Evolutionary conservation across 2,329 filamentous ascomycete species (phyloP), one percentile per base, ranked within the genome.

Genomic region (Canariomyces notabilis): DNA sequence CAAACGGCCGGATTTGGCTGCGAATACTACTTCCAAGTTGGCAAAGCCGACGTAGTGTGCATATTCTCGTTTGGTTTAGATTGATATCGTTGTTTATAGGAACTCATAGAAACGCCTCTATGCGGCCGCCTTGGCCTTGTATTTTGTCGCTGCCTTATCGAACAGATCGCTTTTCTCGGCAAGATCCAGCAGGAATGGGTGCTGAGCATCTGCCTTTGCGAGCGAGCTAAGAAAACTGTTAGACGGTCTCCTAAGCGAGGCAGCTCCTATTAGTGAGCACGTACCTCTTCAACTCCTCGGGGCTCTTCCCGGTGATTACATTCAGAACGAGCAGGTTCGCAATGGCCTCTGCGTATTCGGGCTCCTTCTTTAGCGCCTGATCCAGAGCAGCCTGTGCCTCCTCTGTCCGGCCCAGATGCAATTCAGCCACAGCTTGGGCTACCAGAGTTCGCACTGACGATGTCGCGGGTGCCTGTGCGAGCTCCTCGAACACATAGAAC

Each of bases 401-500:
- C 52, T 93, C 89, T 33, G 87, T 70, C 39, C 93, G 81, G 41
- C 89, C 90, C 21, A 97, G 81, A 63, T 97, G 93, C 43, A 97
- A 72, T 67, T 98, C 91, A 19, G 88, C 85, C 20, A 97, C 82
- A 20, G 90, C 91, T 70, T 97, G 93, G 16, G 88, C 84, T 50
- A 95, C 81, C 45, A 96, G 78, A 15, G 81, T 85, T 56, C 83
- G 76, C 42, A 83, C 76, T 14, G 87, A 87, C 39, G 88, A 83
- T 15, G 87, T 89, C 23, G 87, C 82, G 2, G 89, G 85, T 21
- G 87, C 84, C 63, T 95, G 88, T 4, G 93, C 91, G 39, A 97
- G 80, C 68, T 98, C 93, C 69, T 97, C 91, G 61, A 89, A 97
- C 51, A 97, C 91, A 74, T 98, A 97, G 69, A 95, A 97, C 15